phyloP scores from a whole-genome alignment of 805 yeast species.

The Soucietia sequanensis region DNA sequence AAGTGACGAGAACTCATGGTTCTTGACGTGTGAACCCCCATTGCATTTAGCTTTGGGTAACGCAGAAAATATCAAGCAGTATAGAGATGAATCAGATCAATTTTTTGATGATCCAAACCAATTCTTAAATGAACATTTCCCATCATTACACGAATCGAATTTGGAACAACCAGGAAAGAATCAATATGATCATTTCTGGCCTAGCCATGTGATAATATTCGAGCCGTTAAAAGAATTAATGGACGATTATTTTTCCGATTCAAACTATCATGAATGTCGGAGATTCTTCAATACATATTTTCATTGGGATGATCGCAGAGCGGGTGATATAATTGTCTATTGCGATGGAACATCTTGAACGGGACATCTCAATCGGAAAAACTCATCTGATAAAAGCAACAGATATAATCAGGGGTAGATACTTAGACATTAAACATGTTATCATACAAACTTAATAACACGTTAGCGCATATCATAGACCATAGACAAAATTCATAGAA shows the following conservation, averaged over 20 bases:
- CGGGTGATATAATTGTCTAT: slow-evolving; percentile 76
- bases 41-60: slow-evolving; percentile 31
- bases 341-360: too few species aligned
- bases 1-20: slow-evolving; percentile 50
- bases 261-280: slow-evolving; percentile 44
- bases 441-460: too few species aligned
- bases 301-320: slow-evolving; percentile 84
- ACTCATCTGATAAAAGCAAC: too few species aligned
- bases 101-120: slow-evolving; percentile 65
- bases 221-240: slow-evolving; percentile 55
- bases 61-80: slow-evolving; percentile 32
- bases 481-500: too few species aligned
- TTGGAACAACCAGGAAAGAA: too few species aligned
- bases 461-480: too few species aligned
- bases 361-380: too few species aligned
- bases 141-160: too few species aligned
- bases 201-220: slow-evolving; percentile 70
- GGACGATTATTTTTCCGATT: slow-evolving; percentile 35
- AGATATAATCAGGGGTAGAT: too few species aligned
- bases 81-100: slow-evolving; percentile 84
- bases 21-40: slow-evolving; percentile 92
- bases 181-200: slow-evolving; percentile 62
- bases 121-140: slow-evolving; percentile 51
- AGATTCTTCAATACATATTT: slow-evolving; percentile 74
- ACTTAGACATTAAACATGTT: too few species aligned